Evolutionary conservation across 169 alveolate species (phyloP), one percentile per base, ranked within the genome.

Genomic region (Cryptosporidium xiaoi): DNA sequence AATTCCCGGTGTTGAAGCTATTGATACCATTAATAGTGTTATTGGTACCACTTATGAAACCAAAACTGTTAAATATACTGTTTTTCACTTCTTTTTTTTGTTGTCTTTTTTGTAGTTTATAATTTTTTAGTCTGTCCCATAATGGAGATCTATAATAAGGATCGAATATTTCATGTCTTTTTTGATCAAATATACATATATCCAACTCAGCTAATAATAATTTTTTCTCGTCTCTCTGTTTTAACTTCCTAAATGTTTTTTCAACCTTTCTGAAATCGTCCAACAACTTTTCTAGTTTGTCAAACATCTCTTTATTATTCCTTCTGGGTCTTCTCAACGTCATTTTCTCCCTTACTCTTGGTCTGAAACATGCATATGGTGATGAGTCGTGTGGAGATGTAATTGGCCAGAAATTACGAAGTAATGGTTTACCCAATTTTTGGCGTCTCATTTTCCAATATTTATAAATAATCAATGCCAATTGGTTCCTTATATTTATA

Each of bases 271-370:
- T 71, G 90, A 94, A 94, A 33, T 94, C 96, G 66, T 94, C 96
- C 33, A 94, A 90, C 3, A 94, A 53, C 82, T 90, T 92, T 56
- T 90, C 94, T 90, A 94, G 82, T 53, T 92, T 91, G 56, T 91
- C 82, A 29, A 93, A 82, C 31, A 83, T 91, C 53, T 94, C 96
- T 60, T 82, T 84, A 62, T 92, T 92, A 18, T 91, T 94, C 51
- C 95, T 91, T 13, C 96, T 93, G 36, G 95, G 96, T 16, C 94
- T 90, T 64, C 96, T 89, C 64, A 94, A 82, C 31, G 94, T 85
- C 96, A 94, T 94, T 90, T 94, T 94, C 65, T 94, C 96, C 90
- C 92, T 91, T 24, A 93, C 93, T 8, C 96, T 85, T 5, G 96
- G 94, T 50, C 96, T 85, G 51, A 94, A 94, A 20, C 93, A 93